Evolutionary conservation across 2,329 filamentous ascomycete genomes (phyloP), one percentile per base, ranked within the genome.

Genomic region (Stemphylium beticola): DNA sequence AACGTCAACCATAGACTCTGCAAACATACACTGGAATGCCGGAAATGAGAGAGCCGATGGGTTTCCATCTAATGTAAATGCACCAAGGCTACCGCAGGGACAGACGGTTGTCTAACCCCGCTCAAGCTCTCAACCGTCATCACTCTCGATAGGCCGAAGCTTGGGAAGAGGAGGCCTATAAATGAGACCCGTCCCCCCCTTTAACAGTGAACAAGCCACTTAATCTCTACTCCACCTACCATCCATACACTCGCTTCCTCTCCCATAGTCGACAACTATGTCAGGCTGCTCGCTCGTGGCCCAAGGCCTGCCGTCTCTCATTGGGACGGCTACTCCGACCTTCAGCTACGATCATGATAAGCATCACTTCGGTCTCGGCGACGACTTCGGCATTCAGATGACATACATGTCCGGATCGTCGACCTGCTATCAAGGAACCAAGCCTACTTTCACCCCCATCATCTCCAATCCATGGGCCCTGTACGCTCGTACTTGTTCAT

Each of bases 241-340:
- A 36, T 26, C 17, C 14, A 15, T 14, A 37, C 11, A 41, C 18
- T 39, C 26, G 17, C 31, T 51, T n/a, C 41, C 4, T 4, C 17
- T 17, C n/a, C 20, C 26, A 15, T 31, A 37, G 24, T 42, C 37
- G 31, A 40, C 32, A 24, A 47, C 26, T 9, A 58, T 58, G 55
- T 51, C 56, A 39, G 43, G 44, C 38, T 62, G 60, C 47, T 61
- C 58, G 11, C 58, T 62, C 36, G 46, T 58, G 10, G 60, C 55
- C 32, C 11, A 36, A 5, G 55, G 22, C 12, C 31, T 62, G 26
- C 41, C 49, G n/a, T 44, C 57, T 44, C 26, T 42, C 5, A 39
- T 58, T 18, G 52, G 46, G 43, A 29, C 20, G 41, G 49, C 34
- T 37, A 49, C 33, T 4, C 57, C 60, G 18, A 61, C 55, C 10